These are phyloP conservation scores for Bromus sterilis DNA, from an alignment of 176 grass and related monocot genomes.

Conservation along the genomic window DNA sequence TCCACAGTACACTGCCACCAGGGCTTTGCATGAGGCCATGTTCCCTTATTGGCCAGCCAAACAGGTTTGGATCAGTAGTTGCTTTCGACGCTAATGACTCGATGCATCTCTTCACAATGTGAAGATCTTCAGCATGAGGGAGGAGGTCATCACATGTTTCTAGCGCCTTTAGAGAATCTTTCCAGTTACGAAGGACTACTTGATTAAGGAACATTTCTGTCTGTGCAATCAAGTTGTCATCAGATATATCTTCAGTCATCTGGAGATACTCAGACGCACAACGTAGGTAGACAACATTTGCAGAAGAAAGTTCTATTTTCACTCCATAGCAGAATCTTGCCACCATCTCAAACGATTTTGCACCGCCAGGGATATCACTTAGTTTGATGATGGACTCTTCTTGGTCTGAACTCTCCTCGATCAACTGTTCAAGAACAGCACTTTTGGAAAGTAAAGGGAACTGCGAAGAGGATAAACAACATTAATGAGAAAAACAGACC, in stretches of 20 bases:
- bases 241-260: conserved; percentile 75
- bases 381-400: conserved; percentile 53
- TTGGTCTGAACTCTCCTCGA: conserved; percentile 54
- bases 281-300: conserved; percentile 63
- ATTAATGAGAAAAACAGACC: not conserved
- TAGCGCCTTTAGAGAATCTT: conserved; percentile 65
- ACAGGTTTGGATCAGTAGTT: conserved; percentile 73
- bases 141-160: conserved; percentile 76
- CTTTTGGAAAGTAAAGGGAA: conserved; percentile 88
- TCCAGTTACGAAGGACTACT: conserved; percentile 75
- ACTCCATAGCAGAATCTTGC: conserved; percentile 87
- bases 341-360: conserved; percentile 83
- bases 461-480: conserved; percentile 33
- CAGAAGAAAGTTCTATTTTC: conserved; percentile 72
- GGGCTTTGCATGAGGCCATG: conserved; percentile 75
- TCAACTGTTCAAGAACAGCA: conserved; percentile 48
- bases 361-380: conserved; percentile 57
- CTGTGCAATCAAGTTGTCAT: conserved; percentile 76
- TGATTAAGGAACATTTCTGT: conserved; percentile 77
- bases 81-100: conserved; percentile 77
- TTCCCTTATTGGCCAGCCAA: conserved; percentile 76
- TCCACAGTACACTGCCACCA: conserved; percentile 81
- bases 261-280: conserved; percentile 76
- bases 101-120: conserved; percentile 81
- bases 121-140: conserved; percentile 68